Conservation (phyloP, 2,329 filamentous ascomycete genomes). For the Colletotrichum cordylinicola region DNA sequence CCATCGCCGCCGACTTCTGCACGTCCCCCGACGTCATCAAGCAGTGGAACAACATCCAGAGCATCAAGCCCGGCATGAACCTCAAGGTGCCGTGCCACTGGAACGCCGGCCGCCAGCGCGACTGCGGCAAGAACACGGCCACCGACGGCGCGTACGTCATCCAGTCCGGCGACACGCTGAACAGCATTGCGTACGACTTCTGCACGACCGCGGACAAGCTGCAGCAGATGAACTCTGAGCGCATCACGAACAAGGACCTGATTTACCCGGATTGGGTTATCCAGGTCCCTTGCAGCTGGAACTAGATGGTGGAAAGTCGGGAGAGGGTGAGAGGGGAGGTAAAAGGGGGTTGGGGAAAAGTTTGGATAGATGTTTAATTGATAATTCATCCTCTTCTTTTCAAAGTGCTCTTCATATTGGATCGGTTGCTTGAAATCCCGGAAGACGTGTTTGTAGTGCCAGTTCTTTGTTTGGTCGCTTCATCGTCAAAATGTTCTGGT, state of each 20-base stretch:
- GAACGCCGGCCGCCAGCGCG: neutral
- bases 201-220: neutral
- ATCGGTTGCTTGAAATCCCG: rapidly evolving
- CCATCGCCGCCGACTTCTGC: neutral
- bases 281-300: neutral
- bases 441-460: rapidly evolving
- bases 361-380: neutral
- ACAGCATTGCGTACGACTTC: neutral
- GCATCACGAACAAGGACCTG: neutral
- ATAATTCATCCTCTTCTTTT: neutral
- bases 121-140: neutral
- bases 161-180: neutral
- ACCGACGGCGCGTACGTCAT: neutral
- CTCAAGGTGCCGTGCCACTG: neutral
- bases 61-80: neutral
- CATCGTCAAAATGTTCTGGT: no score
- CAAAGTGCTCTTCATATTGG: rapidly evolving
- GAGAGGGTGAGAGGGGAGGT: neutral
- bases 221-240: neutral
- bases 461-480: neutral
- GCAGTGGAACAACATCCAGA: neutral
- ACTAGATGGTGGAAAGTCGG: neutral
- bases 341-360: neutral
- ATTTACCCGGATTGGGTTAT: neutral
- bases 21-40: neutral